Conservation (phyloP, 768 basidiomycete genomes). For the Suillus sp. region DNA sequence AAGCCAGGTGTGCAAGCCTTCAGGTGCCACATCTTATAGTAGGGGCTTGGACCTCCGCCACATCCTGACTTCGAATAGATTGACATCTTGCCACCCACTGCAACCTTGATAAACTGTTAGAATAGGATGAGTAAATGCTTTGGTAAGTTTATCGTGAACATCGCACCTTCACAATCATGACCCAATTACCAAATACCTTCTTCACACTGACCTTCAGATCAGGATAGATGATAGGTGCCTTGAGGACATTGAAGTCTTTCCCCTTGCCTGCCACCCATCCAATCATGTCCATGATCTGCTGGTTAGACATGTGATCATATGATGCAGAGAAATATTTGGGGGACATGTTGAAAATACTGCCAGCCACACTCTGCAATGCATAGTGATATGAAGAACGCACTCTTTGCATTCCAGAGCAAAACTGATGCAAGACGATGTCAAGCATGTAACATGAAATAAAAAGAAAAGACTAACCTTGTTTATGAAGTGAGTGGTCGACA, state of each 20-base stretch:
- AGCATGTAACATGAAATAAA: background rate
- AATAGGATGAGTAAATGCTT: background rate
- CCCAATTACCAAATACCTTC: slow-evolving; percentile 10
- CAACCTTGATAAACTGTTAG: slow-evolving; percentile 11
- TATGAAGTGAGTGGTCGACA: background rate
- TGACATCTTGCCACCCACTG: slow-evolving; percentile 6
- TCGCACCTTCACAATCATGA: slow-evolving; percentile 6
- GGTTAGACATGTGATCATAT: background rate
- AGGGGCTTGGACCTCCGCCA: background rate
- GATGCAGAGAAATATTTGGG: background rate
- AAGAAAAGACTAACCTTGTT: slow-evolving; percentile 1
- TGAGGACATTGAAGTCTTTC: background rate
- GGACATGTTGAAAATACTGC: background rate
- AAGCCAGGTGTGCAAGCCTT: slow-evolving; percentile 4
- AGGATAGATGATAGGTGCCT: slow-evolving; percentile 8
- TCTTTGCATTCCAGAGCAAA: background rate
- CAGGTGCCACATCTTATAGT: background rate
- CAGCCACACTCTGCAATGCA: background rate
- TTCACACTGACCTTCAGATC: background rate
- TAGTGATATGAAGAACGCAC: background rate
- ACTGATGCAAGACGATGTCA: background rate
- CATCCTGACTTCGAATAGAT: background rate
- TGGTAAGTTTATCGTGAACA: background rate
- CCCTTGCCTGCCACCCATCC: slow-evolving; percentile 2
- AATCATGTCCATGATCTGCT: background rate